These are phyloP conservation scores for Fibroporia radiculosa DNA, from an alignment of 768 basidiomycete genomes.

Conservation along the genomic window DNA sequence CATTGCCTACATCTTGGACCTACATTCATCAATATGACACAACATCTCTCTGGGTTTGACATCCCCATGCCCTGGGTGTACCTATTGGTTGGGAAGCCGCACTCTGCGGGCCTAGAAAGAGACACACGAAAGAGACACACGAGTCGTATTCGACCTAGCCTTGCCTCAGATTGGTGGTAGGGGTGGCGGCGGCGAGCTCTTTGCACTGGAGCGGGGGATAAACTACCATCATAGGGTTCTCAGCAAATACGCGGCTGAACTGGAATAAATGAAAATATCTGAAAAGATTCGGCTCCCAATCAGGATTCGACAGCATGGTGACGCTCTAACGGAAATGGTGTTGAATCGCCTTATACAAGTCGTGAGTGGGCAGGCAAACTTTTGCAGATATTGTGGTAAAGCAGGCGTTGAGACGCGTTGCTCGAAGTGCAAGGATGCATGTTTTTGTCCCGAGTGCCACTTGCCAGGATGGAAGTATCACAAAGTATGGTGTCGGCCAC, in stretches of 20 bases:
- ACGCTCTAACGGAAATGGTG: constrained; percentile 8
- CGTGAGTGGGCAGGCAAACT: constrained; percentile 10
- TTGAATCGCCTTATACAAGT: constrained; percentile 9
- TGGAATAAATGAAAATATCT: constrained; percentile 4
- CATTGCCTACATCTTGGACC: constrained; percentile 10
- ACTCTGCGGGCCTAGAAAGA: constrained; percentile 7
- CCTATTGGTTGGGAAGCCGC: constrained; percentile 11
- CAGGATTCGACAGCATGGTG: constrained; percentile 6
- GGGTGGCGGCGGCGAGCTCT: constrained; percentile 15
- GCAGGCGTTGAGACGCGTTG: constrained; percentile 13
- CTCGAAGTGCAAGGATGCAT: constrained; percentile 14
- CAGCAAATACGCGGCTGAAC: constrained; percentile 9
- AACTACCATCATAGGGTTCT: constrained; percentile 14
- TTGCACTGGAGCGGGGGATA: constrained; percentile 14
- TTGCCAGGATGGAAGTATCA: constrained; percentile 16
- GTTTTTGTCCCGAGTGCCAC: constrained; percentile 14
- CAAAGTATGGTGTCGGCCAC: constrained; percentile 11
- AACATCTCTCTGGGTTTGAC: constrained; percentile 12
- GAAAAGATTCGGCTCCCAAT: constrained; percentile 8
- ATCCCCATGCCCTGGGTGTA: constrained; percentile 12
- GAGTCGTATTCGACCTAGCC: constrained; percentile 13
- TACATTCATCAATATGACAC: constrained; percentile 5
- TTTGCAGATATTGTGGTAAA: constrained; percentile 19
- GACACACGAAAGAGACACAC: constrained; percentile 11
- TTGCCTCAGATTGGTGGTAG: constrained; percentile 13